These are phyloP conservation scores for Quillaja saponaria DNA, from an alignment of 306 rosid genomes.

Conservation along the genomic window DNA sequence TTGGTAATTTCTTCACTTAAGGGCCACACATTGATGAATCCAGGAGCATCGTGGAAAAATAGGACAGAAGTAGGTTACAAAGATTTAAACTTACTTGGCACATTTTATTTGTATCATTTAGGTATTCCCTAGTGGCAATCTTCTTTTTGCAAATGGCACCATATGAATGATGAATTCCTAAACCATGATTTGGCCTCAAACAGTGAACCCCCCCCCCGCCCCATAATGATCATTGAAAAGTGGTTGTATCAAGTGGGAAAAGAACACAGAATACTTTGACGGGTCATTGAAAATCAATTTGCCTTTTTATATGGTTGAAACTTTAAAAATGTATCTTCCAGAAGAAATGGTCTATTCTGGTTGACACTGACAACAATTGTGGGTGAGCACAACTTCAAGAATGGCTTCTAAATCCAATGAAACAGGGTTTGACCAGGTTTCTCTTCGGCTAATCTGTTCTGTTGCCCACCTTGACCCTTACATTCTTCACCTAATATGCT, in stretches of 20 bases:
- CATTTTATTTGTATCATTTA: constrained; percentile 33
- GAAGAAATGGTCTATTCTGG: background rate
- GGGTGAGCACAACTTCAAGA: constrained; percentile 11
- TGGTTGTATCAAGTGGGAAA: background rate
- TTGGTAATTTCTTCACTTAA: constrained; percentile 23
- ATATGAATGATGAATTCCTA: constrained; percentile 15
- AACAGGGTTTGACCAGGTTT: constrained; percentile 48
- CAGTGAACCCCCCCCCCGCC: constrained; percentile 34
- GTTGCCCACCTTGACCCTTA: constrained; percentile 45
- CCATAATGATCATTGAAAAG: constrained; percentile 17
- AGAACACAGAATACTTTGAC: too few relatives aligned
- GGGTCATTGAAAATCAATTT: background rate
- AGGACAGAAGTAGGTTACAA: constrained; percentile 1
- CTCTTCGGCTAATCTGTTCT: constrained; percentile 3
- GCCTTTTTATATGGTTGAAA: background rate
- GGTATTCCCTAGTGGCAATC: constrained; percentile 22
- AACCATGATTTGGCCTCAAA: constrained; percentile 15
- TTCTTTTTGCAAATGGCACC: constrained; percentile 32
- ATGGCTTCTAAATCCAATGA: constrained; percentile 25
- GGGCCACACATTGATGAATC: constrained; percentile 21
- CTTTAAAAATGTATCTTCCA: too few relatives aligned
- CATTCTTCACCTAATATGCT: constrained; percentile 36
- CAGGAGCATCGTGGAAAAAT: constrained; percentile 24
- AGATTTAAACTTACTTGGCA: constrained; percentile 15
- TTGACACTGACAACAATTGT: background rate